Percentiles rank a stretch among this genome's conserved stretches.
These are phyloP conservation scores for Penicillium arizonense DNA, from an alignment of 495 filamentous ascomycete species.

Conservation along the genomic window DNA sequence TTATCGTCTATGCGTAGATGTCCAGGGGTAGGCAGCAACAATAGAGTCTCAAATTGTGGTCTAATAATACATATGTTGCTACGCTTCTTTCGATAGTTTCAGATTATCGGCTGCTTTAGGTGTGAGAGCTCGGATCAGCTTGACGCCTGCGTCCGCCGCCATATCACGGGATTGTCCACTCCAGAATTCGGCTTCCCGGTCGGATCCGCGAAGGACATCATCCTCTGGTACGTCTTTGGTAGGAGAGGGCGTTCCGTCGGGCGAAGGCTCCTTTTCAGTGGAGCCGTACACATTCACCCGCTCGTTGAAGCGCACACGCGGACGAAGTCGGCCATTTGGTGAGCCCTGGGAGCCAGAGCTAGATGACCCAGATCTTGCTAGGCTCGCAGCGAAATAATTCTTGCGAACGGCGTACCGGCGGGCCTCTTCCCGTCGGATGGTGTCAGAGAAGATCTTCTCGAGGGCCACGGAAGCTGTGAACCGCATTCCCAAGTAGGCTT, in stretches of 20 bases:
- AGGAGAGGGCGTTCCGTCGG: slow-evolving; percentile 17
- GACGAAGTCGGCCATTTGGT: slow-evolving; percentile 20
- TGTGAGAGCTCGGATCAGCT: slow-evolving; percentile 36
- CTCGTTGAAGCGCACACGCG: slow-evolving; percentile 40
- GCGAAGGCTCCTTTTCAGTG: slow-evolving; percentile 8
- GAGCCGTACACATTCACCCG: slow-evolving; percentile 36
- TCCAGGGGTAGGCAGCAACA: neutral
- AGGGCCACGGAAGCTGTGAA: slow-evolving; percentile 65
- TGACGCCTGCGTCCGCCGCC: slow-evolving; percentile 34
- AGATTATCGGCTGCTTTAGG: neutral
- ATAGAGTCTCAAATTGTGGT: neutral
- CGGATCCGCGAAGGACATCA: slow-evolving; percentile 26
- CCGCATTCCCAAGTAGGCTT: slow-evolving; percentile 71
- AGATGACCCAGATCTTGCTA: neutral
- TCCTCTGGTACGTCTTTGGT: slow-evolving; percentile 17
- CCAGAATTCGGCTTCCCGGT: slow-evolving; percentile 38
- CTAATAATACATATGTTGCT: slow-evolving; percentile 2
- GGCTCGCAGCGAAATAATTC: slow-evolving; percentile 52
- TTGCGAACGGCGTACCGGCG: slow-evolving; percentile 71
- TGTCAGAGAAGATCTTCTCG: slow-evolving; percentile 72
- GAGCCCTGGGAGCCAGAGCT: slow-evolving; percentile 8
- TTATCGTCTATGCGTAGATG: neutral
- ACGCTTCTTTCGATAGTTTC: slow-evolving; percentile 19
- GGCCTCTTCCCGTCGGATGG: slow-evolving; percentile 70
- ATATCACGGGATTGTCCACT: slow-evolving; percentile 19